Base-by-base conservation (phyloP, 1,139 yeast genomes). In the Geotrichum carabidarum region DNA sequence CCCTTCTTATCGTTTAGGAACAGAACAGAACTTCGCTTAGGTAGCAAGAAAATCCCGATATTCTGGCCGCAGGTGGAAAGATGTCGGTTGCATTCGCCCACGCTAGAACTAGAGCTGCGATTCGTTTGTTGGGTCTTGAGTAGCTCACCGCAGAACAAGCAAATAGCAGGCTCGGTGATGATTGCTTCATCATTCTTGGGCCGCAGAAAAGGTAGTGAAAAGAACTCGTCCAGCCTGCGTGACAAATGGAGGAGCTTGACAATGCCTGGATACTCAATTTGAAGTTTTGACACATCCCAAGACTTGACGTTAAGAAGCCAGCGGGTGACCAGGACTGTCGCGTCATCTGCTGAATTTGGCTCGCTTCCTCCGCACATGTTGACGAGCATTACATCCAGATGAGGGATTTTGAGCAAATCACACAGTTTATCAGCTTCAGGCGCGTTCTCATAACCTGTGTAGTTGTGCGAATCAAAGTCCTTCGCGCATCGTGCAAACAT, bases 101-200 rank as follows among this genome's bases (percentile, higher is more conserved):
- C 27, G 42, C 57, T 57, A 48, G 61, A 67, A 1, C 83, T n/a
- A 86, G 61, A 66, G 1, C 83, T 86, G 56, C 78, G 70, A 14
- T 82, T 76, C 43, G 72, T 68, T 53, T 77, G 79, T 63, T 91
- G 97, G 31, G 84, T 73, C 59, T 84, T 84, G 32, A 88, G 77
- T 4, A 84, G 77, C 12, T 74, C 73, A 0, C 91, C 94, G 71
- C 99, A 93, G 60, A 85, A 84, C 54, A 93, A 71, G 65, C 99
- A 93, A 11, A 93, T 74, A 0, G 96, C 96, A 0, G 96, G 95
- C 60, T 90, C 96, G 35, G 79, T 77, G 31, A 47, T 50, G 49
- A 64, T 32, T 9, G 47, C 42, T 15, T 63, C 68, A 4, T 50
- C 54, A 49, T 73, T 72, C 50, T 72, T 70, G 11, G 47, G 36